These are phyloP conservation scores for Trichoderma breve DNA, from an alignment of 2,329 filamentous ascomycete species.

Conservation along the genomic window DNA sequence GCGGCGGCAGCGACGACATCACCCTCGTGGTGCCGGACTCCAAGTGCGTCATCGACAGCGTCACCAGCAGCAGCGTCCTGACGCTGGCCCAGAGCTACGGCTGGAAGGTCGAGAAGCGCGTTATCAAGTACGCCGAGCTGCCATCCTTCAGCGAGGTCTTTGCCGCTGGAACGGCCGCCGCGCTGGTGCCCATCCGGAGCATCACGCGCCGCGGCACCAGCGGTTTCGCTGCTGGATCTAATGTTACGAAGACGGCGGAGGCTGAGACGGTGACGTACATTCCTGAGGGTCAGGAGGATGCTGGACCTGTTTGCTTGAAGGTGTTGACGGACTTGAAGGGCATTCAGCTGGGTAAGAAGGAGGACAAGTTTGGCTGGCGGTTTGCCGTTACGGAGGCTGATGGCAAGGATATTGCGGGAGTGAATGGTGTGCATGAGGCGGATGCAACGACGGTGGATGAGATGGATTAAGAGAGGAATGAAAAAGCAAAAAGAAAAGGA, in stretches of 20 bases:
- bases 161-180: slow-evolving; percentile 88
- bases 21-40: slow-evolving; percentile 86
- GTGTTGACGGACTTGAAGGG: slow-evolving; percentile 75
- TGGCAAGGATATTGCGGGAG: slow-evolving; percentile 27
- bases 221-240: slow-evolving; percentile 35
- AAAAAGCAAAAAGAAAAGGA: background rate
- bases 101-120: slow-evolving; percentile 77
- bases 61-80: slow-evolving; percentile 77
- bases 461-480: slow-evolving; percentile 26
- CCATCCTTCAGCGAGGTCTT: slow-evolving; percentile 68
- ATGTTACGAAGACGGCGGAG: slow-evolving; percentile 35
- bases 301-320: slow-evolving; percentile 70
- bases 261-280: slow-evolving; percentile 57
- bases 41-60: slow-evolving; percentile 80
- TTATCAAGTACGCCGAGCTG: slow-evolving; percentile 63
- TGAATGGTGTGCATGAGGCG: slow-evolving; percentile 13
- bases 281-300: slow-evolving; percentile 57
- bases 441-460: slow-evolving; percentile 33
- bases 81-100: slow-evolving; percentile 75
- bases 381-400: slow-evolving; percentile 47
- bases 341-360: slow-evolving; percentile 77
- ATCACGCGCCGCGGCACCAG: slow-evolving; percentile 64
- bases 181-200: slow-evolving; percentile 85
- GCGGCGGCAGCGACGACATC: slow-evolving; percentile 52
- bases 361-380: slow-evolving; percentile 77